Evolutionary conservation across 73 alveolate genomes (phyloP), one percentile per base, ranked within the genome.

Genomic region (Paramecium tetraurelia): DNA sequence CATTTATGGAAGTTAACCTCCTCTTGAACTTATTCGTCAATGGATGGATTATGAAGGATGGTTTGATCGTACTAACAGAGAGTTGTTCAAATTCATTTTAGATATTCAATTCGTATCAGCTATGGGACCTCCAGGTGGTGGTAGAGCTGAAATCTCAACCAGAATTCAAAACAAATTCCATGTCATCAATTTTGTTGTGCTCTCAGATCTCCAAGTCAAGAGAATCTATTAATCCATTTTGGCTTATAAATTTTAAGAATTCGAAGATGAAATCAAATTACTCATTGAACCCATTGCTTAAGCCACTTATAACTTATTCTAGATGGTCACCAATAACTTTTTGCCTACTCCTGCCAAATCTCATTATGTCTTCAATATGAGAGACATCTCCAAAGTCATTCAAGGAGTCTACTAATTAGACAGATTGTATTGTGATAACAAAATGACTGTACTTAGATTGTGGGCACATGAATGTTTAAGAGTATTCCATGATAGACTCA

Each of bases 41-140:
- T 98, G 99, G 99, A 95, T 98, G 95, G 99, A 98, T 95, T 98
- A 98, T 80, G 99, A 96, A 63, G 98, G 98, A 92, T 98, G 99
- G 99, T 98, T 96, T 85, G 97, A 95, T 85, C 85, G 97, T 33
- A 9, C 44, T 27, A 22, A 72, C 48, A 92, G 95, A 92, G 92
- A 59, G 18, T 59, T 72, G n/a, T 85, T 31, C 76, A 95, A 96
- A 85, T 96, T 94, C 16, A 96, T 95, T 35, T 94, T 87, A 46
- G 99, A 96, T 86, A 92, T 97, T 46, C 96, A 97, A 93, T 77
- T 97, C 94, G 96, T 97, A 29, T 94, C 99, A 1, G 98, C 99
- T 20, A 97, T 97, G 99, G 99, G 99, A 1, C 98, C 98, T 18
- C 99, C 99, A 3, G 99, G 99, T 27, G 99, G 99, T 57, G 99